Evolutionary conservation across 495 filamentous ascomycete genomes (phyloP).

Genomic region (Neurospora sp.): DNA sequence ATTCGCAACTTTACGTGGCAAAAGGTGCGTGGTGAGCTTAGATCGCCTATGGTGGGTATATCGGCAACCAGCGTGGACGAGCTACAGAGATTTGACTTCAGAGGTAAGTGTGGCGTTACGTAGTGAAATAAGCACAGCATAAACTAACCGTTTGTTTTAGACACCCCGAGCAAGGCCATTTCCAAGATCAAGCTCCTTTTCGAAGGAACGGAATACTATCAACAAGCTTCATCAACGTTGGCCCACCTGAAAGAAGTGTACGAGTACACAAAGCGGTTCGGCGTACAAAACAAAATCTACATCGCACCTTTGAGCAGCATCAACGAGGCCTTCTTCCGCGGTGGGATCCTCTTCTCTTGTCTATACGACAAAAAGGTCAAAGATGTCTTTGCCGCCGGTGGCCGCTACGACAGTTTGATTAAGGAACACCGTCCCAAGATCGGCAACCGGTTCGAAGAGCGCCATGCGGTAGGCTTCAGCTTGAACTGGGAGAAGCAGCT

Average conservation of each 20-base stretch:
- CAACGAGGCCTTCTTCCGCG: conserved; percentile 87
- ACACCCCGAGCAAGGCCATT: conserved; percentile 63
- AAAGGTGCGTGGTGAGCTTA: conserved; percentile 75
- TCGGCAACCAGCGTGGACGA: conserved; percentile 88
- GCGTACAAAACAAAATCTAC: conserved; percentile 68
- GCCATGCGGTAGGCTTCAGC: conserved; percentile 86
- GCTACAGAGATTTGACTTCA: conserved; percentile 79
- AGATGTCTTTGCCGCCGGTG: conserved; percentile 88
- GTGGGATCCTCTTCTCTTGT: conserved; percentile 84
- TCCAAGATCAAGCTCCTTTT: conserved; percentile 62
- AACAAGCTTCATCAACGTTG: conserved; percentile 60
- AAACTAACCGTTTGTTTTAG: conserved; percentile 24
- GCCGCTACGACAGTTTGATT: conserved; percentile 84
- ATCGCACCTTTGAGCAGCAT: conserved; percentile 77
- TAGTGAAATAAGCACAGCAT: neutral
- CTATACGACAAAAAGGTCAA: conserved; percentile 73
- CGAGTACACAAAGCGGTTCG: conserved; percentile 63
- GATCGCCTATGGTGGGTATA: conserved; percentile 68
- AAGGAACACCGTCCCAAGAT: conserved; percentile 54
- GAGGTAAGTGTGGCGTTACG: conserved; percentile 40
- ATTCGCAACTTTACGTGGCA: conserved; percentile 73
- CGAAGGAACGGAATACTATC: conserved; percentile 56
- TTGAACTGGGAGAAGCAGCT: conserved; percentile 74
- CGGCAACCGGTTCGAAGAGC: conserved; percentile 37
- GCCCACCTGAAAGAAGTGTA: conserved; percentile 68